These are phyloP conservation scores for Talaromyces marneffei DNA, from an alignment of 2,329 filamentous ascomycete genomes.

Conservation along the genomic window DNA sequence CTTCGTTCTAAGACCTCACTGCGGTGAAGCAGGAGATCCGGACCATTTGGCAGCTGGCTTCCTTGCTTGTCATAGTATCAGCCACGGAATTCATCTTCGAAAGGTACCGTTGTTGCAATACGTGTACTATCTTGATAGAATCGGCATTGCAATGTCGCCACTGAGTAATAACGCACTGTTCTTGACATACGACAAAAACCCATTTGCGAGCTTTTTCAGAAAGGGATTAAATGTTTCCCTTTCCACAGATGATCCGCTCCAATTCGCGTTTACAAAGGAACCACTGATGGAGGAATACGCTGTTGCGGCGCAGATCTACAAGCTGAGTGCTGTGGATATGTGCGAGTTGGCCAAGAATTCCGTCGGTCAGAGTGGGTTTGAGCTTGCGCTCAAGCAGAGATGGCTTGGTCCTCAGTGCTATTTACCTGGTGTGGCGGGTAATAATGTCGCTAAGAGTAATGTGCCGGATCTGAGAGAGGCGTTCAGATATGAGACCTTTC, in stretches of 20 bases:
- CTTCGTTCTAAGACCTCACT: slow-evolving; percentile 86
- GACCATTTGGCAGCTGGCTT: slow-evolving; percentile 91
- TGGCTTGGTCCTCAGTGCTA: slow-evolving; percentile 81
- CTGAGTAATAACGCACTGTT: slow-evolving; percentile 97
- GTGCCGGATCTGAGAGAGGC: slow-evolving; percentile 88
- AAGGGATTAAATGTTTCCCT: slow-evolving; percentile 91
- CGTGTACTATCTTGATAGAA: slow-evolving; percentile 95
- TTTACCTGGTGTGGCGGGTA: slow-evolving; percentile 73
- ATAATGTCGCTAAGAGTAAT: slow-evolving; percentile 92
- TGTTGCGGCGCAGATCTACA: slow-evolving; percentile 97
- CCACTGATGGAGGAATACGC: slow-evolving; percentile 97
- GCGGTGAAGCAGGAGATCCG: slow-evolving; percentile 92
- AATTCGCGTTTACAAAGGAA: slow-evolving; percentile 98
- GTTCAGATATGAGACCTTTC: slow-evolving; percentile 79
- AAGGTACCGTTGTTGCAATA: slow-evolving; percentile 96
- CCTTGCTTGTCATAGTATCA: slow-evolving; percentile 93
- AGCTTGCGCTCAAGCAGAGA: slow-evolving; percentile 78
- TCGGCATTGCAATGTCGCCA: slow-evolving; percentile 98
- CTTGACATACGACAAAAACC: slow-evolving; percentile 92
- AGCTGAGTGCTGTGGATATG: slow-evolving; percentile 95
- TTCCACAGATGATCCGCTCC: slow-evolving; percentile 92
- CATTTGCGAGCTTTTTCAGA: slow-evolving; percentile 92
- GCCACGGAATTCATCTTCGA: slow-evolving; percentile 82
- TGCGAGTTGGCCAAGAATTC: slow-evolving; percentile 96
- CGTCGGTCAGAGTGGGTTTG: slow-evolving; percentile 90